Conservation (phyloP, 257 asterid species). For the Osmanthus fragrans region DNA sequence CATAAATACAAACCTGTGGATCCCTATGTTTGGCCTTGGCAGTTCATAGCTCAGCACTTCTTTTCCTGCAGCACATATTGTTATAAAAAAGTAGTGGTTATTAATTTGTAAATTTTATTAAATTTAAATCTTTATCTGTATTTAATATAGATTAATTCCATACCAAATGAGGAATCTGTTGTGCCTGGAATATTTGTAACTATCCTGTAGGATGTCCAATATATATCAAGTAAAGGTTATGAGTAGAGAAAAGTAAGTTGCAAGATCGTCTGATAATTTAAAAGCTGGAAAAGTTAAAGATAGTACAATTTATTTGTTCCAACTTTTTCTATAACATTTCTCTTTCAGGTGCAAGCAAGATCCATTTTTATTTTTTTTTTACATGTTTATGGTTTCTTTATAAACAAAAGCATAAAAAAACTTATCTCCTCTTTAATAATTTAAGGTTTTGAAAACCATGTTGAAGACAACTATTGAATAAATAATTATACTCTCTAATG, state of each 20-base stretch:
- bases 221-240: constrained; percentile 17
- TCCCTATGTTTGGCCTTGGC: constrained; percentile 87
- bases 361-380: no score
- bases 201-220: constrained; percentile 52
- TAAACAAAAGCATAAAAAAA: no score
- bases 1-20: constrained; percentile 72
- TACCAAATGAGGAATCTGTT: constrained; percentile 88
- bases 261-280: no score
- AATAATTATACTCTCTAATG: no score
- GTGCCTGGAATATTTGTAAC: constrained; percentile 94
- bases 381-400: no score
- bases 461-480: no score
- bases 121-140: not conserved
- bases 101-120: not conserved
- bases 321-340: not conserved
- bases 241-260: not conserved
- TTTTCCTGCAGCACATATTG: constrained; percentile 45
- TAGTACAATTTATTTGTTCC: not conserved
- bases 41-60: constrained; percentile 72
- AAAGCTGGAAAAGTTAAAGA: not conserved
- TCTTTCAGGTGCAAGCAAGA: not conserved
- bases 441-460: no score
- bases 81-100: not conserved
- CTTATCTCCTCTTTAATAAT: no score
- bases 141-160: not conserved